A percentile compares a stretch with the other conserved stretches of the same genome.
phyloP scores from a whole-genome alignment of 2,329 filamentous ascomycete genomes.

The Ilyonectria mors-panacis region DNA sequence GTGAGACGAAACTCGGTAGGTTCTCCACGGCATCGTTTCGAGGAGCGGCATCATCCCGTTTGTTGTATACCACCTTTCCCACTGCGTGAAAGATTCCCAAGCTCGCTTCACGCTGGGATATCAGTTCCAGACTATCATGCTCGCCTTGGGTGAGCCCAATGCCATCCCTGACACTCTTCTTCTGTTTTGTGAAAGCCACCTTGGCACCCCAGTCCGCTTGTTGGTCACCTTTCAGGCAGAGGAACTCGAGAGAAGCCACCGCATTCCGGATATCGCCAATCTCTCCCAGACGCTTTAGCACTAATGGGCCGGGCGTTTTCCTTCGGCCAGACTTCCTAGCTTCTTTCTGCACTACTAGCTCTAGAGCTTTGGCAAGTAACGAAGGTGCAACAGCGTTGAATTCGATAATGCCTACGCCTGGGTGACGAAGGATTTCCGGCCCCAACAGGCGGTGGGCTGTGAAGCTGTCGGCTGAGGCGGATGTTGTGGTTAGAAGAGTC shows the following conservation, averaged over 20 bases:
- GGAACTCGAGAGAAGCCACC: conserved; percentile 91
- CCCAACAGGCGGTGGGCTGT: conserved; percentile 93
- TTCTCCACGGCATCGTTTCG: conserved; percentile 62
- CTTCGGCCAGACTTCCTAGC: conserved; percentile 82
- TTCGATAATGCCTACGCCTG: conserved; percentile 84
- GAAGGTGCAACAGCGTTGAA: conserved; percentile 95
- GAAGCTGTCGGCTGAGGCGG: conserved; percentile 89
- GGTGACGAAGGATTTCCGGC: conserved; percentile 86
- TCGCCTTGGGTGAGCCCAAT: conserved; percentile 81
- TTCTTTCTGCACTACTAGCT: conserved; percentile 87
- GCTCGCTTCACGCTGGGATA: conserved; percentile 90
- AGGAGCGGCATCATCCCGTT: conserved; percentile 74
- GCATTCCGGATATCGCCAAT: conserved; percentile 94
- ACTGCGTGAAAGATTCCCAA: conserved; percentile 97
- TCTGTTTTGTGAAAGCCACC: conserved; percentile 78
- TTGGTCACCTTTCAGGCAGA: conserved; percentile 87
- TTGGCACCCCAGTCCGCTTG: conserved; percentile 82
- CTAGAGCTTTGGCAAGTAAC: conserved; percentile 86
- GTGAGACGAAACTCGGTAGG: conserved; percentile 72
- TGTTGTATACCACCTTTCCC: conserved; percentile 97
- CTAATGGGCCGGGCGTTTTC: conserved; percentile 82
- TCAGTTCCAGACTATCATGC: conserved; percentile 81
- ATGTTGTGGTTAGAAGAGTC: conserved; percentile 87
- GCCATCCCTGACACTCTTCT: conserved; percentile 70
- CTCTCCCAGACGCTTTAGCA: conserved; percentile 85